These are phyloP conservation scores for Fusarium redolens DNA, from an alignment of 2,329 filamentous ascomycete species.

Conservation along the genomic window DNA sequence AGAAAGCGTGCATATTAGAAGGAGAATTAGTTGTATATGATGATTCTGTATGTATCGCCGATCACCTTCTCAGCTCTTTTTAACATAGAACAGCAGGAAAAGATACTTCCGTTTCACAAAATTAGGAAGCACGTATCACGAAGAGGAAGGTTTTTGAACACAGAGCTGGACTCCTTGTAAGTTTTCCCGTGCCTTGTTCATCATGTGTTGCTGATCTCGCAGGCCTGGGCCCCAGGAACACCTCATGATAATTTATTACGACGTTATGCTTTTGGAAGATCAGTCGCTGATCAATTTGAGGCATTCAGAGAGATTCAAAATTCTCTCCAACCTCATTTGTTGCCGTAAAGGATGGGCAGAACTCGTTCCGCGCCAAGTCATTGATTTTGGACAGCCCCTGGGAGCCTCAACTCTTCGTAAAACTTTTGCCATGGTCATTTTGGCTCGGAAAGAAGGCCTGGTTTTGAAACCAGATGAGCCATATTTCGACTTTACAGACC, in stretches of 20 bases:
- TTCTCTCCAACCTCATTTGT: conserved; percentile 66
- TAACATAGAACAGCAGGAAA: conserved; percentile 58
- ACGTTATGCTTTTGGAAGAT: conserved; percentile 65
- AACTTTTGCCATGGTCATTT: conserved; percentile 75
- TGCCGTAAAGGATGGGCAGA: conserved; percentile 70
- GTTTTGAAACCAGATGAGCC: conserved; percentile 84
- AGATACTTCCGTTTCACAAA: conserved; percentile 81
- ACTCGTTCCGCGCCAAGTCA: conserved; percentile 72
- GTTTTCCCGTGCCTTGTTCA: conserved; percentile 39
- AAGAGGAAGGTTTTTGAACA: conserved; percentile 76
- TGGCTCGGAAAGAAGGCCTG: conserved; percentile 77
- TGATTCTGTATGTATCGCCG: conserved; percentile 59
- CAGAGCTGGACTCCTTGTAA: conserved; percentile 74
- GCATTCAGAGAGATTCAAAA: conserved; percentile 69
- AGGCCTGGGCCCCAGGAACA: conserved; percentile 64
- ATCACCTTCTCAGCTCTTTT: not conserved
- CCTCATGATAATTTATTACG: conserved; percentile 72
- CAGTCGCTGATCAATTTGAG: conserved; percentile 62
- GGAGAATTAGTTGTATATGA: conserved; percentile 86
- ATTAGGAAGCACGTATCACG: conserved; percentile 83
- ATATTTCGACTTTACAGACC: conserved; percentile 71
- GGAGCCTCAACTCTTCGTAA: conserved; percentile 67
- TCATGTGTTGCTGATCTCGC: conserved; percentile 20
- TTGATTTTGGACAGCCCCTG: conserved; percentile 70
- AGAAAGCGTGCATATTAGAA: conserved; percentile 78